A percentile compares a stretch with the other conserved stretches of the same genome.
Evolutionary conservation across 208 protist species (phyloP).

Genomic region (Naegleria lovaniensis): DNA sequence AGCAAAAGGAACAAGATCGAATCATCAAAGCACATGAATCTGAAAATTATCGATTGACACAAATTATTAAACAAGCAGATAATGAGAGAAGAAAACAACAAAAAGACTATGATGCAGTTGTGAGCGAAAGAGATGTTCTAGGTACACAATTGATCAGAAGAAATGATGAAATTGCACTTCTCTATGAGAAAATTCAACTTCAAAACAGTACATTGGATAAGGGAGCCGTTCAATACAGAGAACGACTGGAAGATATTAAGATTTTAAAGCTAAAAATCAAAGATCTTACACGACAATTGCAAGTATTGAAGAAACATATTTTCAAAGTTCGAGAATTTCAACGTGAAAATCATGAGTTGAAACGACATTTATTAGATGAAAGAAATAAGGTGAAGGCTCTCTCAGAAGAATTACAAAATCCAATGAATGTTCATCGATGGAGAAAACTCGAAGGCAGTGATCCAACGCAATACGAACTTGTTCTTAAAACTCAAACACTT

Average conservation of each 20-base stretch:
- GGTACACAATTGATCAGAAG: constrained; percentile 89
- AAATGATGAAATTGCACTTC: constrained; percentile 91
- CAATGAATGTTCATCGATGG: constrained; percentile 96
- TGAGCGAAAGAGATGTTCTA: constrained; percentile 90
- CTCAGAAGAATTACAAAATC: constrained; percentile 89
- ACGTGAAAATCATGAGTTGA: constrained; percentile 50
- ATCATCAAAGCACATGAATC: constrained; percentile 54
- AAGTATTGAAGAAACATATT: constrained; percentile 76
- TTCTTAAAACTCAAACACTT: constrained; percentile 94
- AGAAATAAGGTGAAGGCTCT: constrained; percentile 79
- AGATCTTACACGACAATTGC: constrained; percentile 80
- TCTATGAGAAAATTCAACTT: constrained; percentile 95
- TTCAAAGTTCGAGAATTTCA: constrained; percentile 25
- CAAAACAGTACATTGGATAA: constrained; percentile 84
- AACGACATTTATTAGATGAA: constrained; percentile 80
- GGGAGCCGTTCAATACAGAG: constrained; percentile 84
- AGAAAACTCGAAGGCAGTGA: constrained; percentile 88
- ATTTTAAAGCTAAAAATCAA: constrained; percentile 72
- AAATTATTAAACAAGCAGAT: constrained; percentile 67
- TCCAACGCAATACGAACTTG: constrained; percentile 82
- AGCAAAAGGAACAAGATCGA: constrained; percentile 14
- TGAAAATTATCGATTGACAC: constrained; percentile 79
- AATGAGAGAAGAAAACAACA: constrained; percentile 61
- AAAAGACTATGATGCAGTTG: constrained; percentile 79
- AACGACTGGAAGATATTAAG: constrained; percentile 72